Percentiles rank a stretch among this genome's conserved stretches.
Evolutionary conservation across 179 eudicot species (phyloP).

Genomic region (Pouteria campechiana): DNA sequence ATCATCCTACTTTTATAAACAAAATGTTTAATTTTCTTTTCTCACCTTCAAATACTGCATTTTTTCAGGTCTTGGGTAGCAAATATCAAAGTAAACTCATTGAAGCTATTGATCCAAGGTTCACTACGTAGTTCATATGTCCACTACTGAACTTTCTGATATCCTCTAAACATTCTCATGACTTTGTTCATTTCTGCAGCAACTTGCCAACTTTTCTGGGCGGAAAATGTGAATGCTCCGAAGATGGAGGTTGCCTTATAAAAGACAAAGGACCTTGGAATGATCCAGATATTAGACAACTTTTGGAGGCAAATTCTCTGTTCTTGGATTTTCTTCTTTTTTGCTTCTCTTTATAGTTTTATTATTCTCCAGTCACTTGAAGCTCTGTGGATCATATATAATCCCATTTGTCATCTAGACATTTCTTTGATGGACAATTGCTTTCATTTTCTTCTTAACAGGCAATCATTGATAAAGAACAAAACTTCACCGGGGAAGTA

Average conservation of each 20-base stretch:
- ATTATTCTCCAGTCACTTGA: neutral
- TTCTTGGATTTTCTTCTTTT: too few relatives aligned
- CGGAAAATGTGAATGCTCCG: slow-evolving; percentile 52
- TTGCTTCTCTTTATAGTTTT: neutral
- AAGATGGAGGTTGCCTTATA: slow-evolving; percentile 39
- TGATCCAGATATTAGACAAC: slow-evolving; percentile 28
- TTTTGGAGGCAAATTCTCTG: slow-evolving; percentile 23
- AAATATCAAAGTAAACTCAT: slow-evolving; percentile 29
- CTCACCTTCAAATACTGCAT: neutral
- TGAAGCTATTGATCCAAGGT: slow-evolving; percentile 57
- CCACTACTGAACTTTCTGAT: neutral
- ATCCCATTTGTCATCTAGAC: neutral
- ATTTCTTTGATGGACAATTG: neutral
- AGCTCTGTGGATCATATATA: neutral
- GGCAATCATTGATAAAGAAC: slow-evolving; percentile 13
- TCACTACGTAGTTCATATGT: neutral
- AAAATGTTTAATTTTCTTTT: neutral
- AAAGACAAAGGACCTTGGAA: slow-evolving; percentile 73
- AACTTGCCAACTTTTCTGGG: slow-evolving; percentile 55
- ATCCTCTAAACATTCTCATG: neutral
- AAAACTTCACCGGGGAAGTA: slow-evolving; percentile 1
- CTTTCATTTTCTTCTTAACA: slow-evolving; percentile 1
- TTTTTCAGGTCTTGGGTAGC: slow-evolving; percentile 42
- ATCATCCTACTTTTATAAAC: too few relatives aligned
- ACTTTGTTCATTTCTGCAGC: slow-evolving; percentile 18